Percentiles rank a stretch among this genome's conserved stretches.
These are phyloP conservation scores for Camellia granthamiana DNA, from an alignment of 148 eudicot species.

Conservation along the genomic window DNA sequence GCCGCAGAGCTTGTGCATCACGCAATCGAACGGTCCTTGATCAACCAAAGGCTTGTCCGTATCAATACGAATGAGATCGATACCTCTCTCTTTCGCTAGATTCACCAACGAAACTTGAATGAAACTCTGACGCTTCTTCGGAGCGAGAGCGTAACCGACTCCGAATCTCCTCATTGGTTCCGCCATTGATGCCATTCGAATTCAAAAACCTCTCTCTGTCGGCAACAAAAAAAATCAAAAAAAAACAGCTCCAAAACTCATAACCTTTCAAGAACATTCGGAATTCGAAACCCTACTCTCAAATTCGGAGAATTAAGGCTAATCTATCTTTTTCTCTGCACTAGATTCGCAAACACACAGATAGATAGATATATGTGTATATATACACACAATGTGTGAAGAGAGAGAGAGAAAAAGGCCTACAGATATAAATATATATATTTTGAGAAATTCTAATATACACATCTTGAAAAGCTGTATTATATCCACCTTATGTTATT, in stretches of 20 bases:
- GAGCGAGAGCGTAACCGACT: slow-evolving; percentile 69
- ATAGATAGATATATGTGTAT: not conserved
- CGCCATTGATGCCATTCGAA: slow-evolving; percentile 34
- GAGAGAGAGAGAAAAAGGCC: too few species aligned
- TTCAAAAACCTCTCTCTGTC: not conserved
- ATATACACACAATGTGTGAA: not conserved
- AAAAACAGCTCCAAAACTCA: slow-evolving; percentile 18
- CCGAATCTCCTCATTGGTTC: slow-evolving; percentile 29
- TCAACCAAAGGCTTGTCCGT: slow-evolving; percentile 37
- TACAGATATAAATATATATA: too few species aligned
- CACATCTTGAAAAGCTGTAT: too few species aligned
- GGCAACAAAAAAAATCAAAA: too few species aligned
- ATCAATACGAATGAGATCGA: slow-evolving; percentile 54
- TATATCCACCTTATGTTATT: too few species aligned
- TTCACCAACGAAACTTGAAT: slow-evolving; percentile 43
- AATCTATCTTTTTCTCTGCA: not conserved
- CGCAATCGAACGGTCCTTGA: slow-evolving; percentile 75
- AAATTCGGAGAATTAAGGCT: slow-evolving; percentile 28
- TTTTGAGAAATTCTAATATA: too few species aligned
- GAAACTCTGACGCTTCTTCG: slow-evolving; percentile 59
- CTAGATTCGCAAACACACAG: not conserved
- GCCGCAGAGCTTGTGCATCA: slow-evolving; percentile 58
- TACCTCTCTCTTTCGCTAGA: slow-evolving; percentile 42
- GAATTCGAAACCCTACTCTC: not conserved
- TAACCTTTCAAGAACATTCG: slow-evolving; percentile 7